A percentile compares a stretch with the other conserved stretches of the same genome.
Conservation (phyloP, 768 basidiomycete genomes). For the Leccinellum rugosiceps region DNA sequence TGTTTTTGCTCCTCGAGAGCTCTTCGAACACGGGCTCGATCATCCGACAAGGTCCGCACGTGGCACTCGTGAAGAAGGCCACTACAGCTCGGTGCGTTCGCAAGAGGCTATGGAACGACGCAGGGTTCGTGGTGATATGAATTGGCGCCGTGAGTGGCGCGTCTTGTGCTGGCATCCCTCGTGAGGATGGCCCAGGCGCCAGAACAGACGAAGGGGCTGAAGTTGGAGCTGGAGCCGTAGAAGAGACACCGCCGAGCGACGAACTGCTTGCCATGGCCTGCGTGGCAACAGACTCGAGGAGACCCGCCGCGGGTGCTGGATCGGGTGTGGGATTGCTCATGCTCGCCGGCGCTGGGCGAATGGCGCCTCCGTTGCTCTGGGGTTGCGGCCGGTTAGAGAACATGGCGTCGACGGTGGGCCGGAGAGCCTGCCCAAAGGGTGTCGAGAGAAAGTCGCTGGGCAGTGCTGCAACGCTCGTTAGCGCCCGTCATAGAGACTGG, state of each 20-base stretch:
- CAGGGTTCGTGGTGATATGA: slow-evolving; percentile 68
- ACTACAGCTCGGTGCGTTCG: slow-evolving; percentile 66
- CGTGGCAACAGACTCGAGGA: slow-evolving; percentile 56
- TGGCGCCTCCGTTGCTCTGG: slow-evolving; percentile 23
- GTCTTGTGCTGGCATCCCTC: slow-evolving; percentile 33
- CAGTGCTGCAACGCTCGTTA: slow-evolving; percentile 45
- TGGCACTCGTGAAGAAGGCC: slow-evolving; percentile 76
- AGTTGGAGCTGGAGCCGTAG: neutral
- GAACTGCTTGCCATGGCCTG: slow-evolving; percentile 39
- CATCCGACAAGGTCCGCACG: slow-evolving; percentile 77
- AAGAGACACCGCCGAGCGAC: neutral
- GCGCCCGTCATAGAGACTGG: neutral
- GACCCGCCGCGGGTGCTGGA: slow-evolving; percentile 48
- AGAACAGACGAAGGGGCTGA: slow-evolving; percentile 11
- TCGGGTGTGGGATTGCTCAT: slow-evolving; percentile 33
- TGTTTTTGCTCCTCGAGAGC: slow-evolving; percentile 63
- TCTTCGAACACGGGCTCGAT: slow-evolving; percentile 83
- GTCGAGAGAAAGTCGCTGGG: slow-evolving; percentile 86
- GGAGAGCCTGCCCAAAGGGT: slow-evolving; percentile 80
- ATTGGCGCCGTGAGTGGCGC: slow-evolving; percentile 57
- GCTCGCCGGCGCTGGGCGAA: slow-evolving; percentile 23
- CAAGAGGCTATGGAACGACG: slow-evolving; percentile 68
- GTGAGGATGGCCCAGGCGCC: slow-evolving; percentile 17
- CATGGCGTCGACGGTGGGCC: slow-evolving; percentile 91
- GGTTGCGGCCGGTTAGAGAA: slow-evolving; percentile 48